These are phyloP conservation scores for Psidium friedrichsthalianum DNA, from an alignment of 345 rosid species.

Conservation along the genomic window DNA sequence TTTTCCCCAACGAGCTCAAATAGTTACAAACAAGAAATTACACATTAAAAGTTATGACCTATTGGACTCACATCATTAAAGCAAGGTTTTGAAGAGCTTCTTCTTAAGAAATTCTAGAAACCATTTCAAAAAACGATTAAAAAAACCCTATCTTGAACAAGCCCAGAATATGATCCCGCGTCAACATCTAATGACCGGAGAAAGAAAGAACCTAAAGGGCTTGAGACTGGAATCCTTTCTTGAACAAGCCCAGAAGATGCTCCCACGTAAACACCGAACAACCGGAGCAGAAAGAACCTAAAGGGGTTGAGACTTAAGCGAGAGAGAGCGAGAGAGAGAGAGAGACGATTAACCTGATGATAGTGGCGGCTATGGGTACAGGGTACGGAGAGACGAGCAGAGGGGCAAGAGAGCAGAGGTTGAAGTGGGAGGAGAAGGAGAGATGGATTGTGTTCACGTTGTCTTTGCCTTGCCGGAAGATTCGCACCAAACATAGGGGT, in stretches of 20 bases:
- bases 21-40: background rate
- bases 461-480: background rate
- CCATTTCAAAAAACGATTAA: background rate
- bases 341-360: background rate
- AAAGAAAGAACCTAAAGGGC: background rate
- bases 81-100: background rate
- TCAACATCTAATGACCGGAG: background rate
- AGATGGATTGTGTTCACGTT: background rate
- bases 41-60: background rate
- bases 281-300: background rate
- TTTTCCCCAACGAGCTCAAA: background rate
- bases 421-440: background rate
- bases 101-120: background rate
- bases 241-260: background rate
- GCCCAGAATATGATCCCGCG: background rate
- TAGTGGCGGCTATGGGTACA: background rate
- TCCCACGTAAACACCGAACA: background rate
- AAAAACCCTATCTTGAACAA: background rate
- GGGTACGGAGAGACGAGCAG: background rate
- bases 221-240: background rate
- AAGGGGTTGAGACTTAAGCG: background rate
- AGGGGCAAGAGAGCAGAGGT: background rate
- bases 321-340: background rate
- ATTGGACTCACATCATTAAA: background rate
- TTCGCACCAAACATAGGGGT: background rate